These are phyloP conservation scores for Exobasidium rhododendri DNA, from an alignment of 1,284 basidiomycete species.

Conservation along the genomic window DNA sequence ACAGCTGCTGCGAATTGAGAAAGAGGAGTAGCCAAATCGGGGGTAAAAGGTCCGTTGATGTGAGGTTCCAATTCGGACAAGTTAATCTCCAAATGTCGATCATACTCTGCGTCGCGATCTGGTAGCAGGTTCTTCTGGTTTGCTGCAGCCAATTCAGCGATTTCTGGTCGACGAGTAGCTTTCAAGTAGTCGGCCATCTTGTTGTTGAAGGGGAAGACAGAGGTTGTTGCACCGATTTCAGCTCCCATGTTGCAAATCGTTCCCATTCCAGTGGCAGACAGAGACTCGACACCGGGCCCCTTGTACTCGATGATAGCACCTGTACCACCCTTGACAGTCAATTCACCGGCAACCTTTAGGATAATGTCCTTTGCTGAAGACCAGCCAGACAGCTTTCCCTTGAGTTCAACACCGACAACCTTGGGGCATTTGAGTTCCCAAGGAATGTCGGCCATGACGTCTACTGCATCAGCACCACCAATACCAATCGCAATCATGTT, in stretches of 20 bases:
- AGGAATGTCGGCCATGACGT: slow-evolving; percentile 94
- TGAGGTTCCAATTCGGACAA: slow-evolving; percentile 95
- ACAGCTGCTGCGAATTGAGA: slow-evolving; percentile 90
- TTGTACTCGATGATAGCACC: slow-evolving; percentile 56
- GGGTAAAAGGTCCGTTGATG: slow-evolving; percentile 92
- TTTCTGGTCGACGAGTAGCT: slow-evolving; percentile 83
- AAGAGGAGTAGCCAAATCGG: slow-evolving; percentile 61
- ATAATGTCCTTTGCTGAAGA: slow-evolving; percentile 80
- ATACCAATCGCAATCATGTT: slow-evolving; percentile 99
- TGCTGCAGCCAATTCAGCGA: slow-evolving; percentile 81
- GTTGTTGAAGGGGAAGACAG: slow-evolving; percentile 95
- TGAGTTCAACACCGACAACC: slow-evolving; percentile 95
- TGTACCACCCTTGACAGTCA: slow-evolving; percentile 55
- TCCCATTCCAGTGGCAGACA: slow-evolving; percentile 98
- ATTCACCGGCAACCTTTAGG: slow-evolving; percentile 54
- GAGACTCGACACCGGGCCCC: slow-evolving; percentile 76
- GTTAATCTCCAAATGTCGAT: slow-evolving; percentile 91
- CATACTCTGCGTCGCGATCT: slow-evolving; percentile 87
- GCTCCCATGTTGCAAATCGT: slow-evolving; percentile 99
- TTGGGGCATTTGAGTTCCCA: slow-evolving; percentile 99
- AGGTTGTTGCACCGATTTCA: slow-evolving; percentile 98
- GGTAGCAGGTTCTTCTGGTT: slow-evolving; percentile 90
- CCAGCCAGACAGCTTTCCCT: slow-evolving; percentile 93
- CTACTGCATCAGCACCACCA: slow-evolving; percentile 97
- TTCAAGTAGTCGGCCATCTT: slow-evolving; percentile 91